A percentile compares a stretch with the other conserved stretches of the same genome.
Conservation (phyloP, 1,139 yeast species). For the Geotrichum carabidarum region DNA sequence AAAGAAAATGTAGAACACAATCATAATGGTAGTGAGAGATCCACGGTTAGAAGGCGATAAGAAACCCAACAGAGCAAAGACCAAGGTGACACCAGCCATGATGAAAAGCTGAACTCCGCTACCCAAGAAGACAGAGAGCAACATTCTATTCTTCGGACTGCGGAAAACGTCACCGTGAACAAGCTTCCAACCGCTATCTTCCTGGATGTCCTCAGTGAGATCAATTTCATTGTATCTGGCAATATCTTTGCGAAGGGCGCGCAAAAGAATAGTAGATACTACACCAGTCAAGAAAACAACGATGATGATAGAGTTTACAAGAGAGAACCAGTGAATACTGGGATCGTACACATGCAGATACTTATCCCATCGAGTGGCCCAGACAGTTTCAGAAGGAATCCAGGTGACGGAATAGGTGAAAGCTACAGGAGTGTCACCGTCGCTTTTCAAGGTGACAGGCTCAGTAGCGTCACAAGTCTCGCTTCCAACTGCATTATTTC, state of each 20-base stretch:
- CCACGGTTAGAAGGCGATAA: slow-evolving; percentile 95
- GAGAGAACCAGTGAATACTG: slow-evolving; percentile 91
- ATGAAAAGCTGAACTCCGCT: slow-evolving; percentile 80
- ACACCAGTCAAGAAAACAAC: slow-evolving; percentile 73
- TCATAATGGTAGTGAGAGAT: slow-evolving; percentile 82
- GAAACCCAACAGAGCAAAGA: slow-evolving; percentile 82
- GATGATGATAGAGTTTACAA: slow-evolving; percentile 75
- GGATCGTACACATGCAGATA: slow-evolving; percentile 89
- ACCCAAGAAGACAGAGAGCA: slow-evolving; percentile 77
- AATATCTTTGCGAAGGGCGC: slow-evolving; percentile 81
- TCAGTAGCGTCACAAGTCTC: slow-evolving; percentile 37
- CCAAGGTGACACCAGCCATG: slow-evolving; percentile 69
- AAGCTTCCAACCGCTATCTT: slow-evolving; percentile 96
- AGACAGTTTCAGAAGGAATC: slow-evolving; percentile 62
- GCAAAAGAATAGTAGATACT: slow-evolving; percentile 71
- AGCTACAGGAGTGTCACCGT: slow-evolving; percentile 41
- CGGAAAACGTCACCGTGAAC: slow-evolving; percentile 95
- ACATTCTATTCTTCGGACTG: slow-evolving; percentile 65
- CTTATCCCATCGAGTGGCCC: slow-evolving; percentile 99
- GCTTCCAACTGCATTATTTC: slow-evolving; percentile 33
- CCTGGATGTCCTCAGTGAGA: slow-evolving; percentile 74
- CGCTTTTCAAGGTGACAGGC: slow-evolving; percentile 35
- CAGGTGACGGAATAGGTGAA: slow-evolving; percentile 66
- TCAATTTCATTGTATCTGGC: slow-evolving; percentile 84
- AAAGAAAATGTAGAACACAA: slow-evolving; percentile 71